Conservation (phyloP, 257 asterid genomes). For the Solanum corneliomulleri region DNA sequence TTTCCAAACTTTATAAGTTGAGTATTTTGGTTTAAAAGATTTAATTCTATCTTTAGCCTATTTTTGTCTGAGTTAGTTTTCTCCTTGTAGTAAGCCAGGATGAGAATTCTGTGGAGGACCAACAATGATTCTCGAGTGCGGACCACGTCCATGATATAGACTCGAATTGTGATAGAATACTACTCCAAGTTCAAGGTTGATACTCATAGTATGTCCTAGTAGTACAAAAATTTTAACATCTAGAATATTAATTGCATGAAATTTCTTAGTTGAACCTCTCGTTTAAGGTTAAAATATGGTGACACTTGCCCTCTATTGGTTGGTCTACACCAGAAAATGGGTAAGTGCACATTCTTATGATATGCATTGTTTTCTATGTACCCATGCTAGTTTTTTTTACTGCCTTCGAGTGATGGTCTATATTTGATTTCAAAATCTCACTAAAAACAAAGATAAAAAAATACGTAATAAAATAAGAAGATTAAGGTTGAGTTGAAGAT, state of each 20-base stretch:
- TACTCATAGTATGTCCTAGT: neutral
- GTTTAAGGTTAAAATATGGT: too few species aligned
- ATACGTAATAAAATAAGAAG: neutral
- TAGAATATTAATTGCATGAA: too few species aligned
- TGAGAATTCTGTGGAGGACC: neutral
- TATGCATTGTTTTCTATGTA: neutral
- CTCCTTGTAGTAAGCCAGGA: neutral
- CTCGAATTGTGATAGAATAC: neutral
- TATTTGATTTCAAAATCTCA: neutral
- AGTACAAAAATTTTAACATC: neutral
- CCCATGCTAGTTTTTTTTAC: neutral
- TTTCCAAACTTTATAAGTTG: neutral
- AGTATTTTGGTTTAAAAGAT: too few species aligned
- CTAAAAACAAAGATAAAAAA: too few species aligned
- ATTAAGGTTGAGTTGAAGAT: neutral
- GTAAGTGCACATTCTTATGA: constrained; percentile 17
- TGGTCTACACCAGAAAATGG: constrained; percentile 37
- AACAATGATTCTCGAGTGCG: neutral
- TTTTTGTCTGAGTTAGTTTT: neutral
- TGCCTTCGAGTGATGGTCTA: neutral
- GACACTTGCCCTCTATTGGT: constrained; percentile 3
- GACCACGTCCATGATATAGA: neutral
- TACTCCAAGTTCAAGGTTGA: neutral
- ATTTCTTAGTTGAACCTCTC: neutral
- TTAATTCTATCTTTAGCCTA: neutral